Conservation (phyloP, 1,284 basidiomycete species). For the Acaromyces ingoldii region DNA sequence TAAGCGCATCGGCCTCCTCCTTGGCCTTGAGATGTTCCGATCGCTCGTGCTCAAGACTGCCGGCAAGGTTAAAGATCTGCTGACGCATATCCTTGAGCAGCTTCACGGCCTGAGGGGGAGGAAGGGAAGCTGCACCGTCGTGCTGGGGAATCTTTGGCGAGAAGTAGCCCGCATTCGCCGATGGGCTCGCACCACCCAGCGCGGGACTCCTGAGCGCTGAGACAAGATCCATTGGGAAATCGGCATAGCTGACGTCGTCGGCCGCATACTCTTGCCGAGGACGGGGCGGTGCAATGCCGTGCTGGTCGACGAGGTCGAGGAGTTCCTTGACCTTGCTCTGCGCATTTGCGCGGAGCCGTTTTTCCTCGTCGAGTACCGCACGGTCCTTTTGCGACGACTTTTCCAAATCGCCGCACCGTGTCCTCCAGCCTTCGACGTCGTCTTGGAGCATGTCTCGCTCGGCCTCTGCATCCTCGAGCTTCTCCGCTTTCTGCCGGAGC, state of each 20-base stretch:
- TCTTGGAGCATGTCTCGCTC: conserved; percentile 46
- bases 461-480: conserved; percentile 34
- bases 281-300: conserved; percentile 12
- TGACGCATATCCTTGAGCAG: conserved; percentile 48
- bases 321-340: conserved; percentile 31
- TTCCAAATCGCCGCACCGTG: conserved; percentile 41
- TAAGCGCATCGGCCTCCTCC: conserved; percentile 23
- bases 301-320: conserved; percentile 20
- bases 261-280: background rate
- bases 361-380: conserved; percentile 28
- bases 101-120: conserved; percentile 35
- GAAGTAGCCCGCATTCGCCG: conserved; percentile 11
- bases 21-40: conserved; percentile 36
- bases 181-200: conserved; percentile 22
- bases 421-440: conserved; percentile 47
- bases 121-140: background rate
- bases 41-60: conserved; percentile 45
- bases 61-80: conserved; percentile 49
- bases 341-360: conserved; percentile 23
- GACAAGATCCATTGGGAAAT: conserved; percentile 13
- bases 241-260: background rate
- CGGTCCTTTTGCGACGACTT: conserved; percentile 35
- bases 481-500: conserved; percentile 16
- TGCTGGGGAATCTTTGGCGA: conserved; percentile 18
- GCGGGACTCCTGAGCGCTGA: conserved; percentile 24